Conservation (phyloP, 2,329 filamentous ascomycete species). For the Clarireedia sp. region DNA sequence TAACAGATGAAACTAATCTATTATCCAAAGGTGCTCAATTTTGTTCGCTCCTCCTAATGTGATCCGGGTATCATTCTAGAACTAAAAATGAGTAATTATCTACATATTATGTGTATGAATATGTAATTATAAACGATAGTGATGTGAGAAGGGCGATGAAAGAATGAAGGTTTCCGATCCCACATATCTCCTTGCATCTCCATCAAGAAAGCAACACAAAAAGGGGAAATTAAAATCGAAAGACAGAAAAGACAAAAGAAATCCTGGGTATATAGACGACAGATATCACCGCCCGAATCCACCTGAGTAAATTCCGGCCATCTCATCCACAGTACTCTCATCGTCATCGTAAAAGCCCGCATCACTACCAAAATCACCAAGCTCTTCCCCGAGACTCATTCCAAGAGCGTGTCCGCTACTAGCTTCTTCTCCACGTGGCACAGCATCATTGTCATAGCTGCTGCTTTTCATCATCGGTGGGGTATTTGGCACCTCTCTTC, state of each 20-base stretch:
- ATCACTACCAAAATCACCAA: constrained; percentile 19
- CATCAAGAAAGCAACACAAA: no score
- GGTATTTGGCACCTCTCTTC: constrained; percentile 36
- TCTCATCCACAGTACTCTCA: constrained; percentile 21
- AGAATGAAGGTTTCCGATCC: not conserved
- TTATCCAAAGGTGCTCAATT: no score
- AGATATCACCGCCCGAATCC: constrained; percentile 1
- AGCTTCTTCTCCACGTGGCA: constrained; percentile 31
- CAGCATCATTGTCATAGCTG: constrained; percentile 54
- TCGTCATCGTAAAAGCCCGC: constrained; percentile 31
- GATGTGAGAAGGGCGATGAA: not conserved
- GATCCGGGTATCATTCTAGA: constrained; percentile 8
- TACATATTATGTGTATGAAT: not conserved
- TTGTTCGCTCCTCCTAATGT: not conserved
- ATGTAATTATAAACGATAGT: not conserved
- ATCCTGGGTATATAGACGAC: not conserved
- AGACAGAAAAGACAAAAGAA: constrained; percentile 1
- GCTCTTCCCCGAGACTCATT: constrained; percentile 3
- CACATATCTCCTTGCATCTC: not conserved
- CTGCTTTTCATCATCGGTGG: constrained; percentile 53
- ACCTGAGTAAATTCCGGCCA: constrained; percentile 10
- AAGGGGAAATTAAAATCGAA: not conserved
- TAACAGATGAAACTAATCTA: no score
- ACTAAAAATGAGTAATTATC: not conserved
- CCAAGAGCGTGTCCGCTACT: not conserved